Evolutionary conservation across 768 basidiomycete genomes (phyloP), one percentile per base, ranked within the genome.

Genomic region (Leccinum olivaceopallidum): DNA sequence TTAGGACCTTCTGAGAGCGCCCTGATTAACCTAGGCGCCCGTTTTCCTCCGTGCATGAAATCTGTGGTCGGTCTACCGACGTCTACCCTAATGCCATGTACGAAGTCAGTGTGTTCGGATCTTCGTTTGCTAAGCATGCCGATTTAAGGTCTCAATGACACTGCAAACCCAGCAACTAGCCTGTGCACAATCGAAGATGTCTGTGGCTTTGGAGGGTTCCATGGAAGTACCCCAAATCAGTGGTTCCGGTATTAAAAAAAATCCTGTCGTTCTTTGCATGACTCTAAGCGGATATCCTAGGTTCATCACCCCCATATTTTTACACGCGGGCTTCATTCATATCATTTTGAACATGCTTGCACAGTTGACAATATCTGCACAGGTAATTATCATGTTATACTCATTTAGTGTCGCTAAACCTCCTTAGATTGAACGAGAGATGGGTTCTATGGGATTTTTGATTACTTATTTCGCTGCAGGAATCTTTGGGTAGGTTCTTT

Each of bases 241-340:
- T 83, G 79, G 75, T 87, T 81, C 73, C 78, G 85, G 78, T 82
- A 71, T 2, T 12, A 14, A 34, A 65, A 10, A 10, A 4, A 55
- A 32, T 10, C 9, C 13, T 32, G 5, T n/a, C 76, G 61, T 81
- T 81, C 67, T 80, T 78, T 79, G 83, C 81, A 39, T 68, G 71
- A 79, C 77, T 82, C 24, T 66, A 53, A 70, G 49, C 18, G 44
- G 6, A 32, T 50, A 6, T 32, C 55, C 34, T 65, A 90, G 92
- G 63, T 95, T 95, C 69, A 88, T 95, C 65, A 86, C 88, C 2
- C 83, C 95, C 9, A 90, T 96, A 55, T 97, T 98, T 71, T 76
- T 98, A 6, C 96, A 98, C 66, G 97, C 94, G 12, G 96, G 96
- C n/a, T 80, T 99, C 59, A 80, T 99, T n/a, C 96, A 99, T 71